A percentile compares a stretch with the other conserved stretches of the same genome.
phyloP scores from a whole-genome alignment of 2,329 filamentous ascomycete genomes.

The Beauveria varroae region DNA sequence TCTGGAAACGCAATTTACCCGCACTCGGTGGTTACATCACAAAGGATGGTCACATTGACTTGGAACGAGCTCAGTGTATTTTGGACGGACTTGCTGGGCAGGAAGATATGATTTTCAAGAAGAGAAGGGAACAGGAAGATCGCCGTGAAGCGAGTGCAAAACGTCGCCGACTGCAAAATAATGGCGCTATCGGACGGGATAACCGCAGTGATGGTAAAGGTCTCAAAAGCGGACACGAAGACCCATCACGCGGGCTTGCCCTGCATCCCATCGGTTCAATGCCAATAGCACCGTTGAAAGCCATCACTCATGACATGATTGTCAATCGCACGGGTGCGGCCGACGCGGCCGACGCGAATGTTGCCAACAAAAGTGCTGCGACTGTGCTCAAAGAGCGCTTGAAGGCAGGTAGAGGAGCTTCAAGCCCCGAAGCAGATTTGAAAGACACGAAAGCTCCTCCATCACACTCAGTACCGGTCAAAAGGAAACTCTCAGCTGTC shows the following conservation, averaged over 20 bases:
- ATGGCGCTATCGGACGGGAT: constrained; percentile 17
- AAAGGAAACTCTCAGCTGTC: constrained; percentile 69
- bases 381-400: constrained; percentile 78
- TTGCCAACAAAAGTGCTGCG: constrained; percentile 90
- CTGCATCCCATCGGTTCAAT: constrained; percentile 39
- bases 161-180: constrained; percentile 64
- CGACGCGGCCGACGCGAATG: constrained; percentile 61
- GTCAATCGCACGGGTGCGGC: constrained; percentile 62
- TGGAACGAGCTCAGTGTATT: constrained; percentile 80
- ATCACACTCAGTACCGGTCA: constrained; percentile 50
- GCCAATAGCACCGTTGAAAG: constrained; percentile 44
- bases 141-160: constrained; percentile 73
- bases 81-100: constrained; percentile 82
- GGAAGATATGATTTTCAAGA: constrained; percentile 87
- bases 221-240: constrained; percentile 24
- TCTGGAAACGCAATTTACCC: constrained; percentile 90
- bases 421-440: constrained; percentile 14
- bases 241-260: constrained; percentile 24
- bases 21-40: constrained; percentile 93
- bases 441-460: constrained; percentile 22
- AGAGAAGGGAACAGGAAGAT: constrained; percentile 79
- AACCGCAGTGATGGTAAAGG: constrained; percentile 15
- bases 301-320: constrained; percentile 80
- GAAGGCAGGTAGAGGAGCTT: constrained; percentile 34
- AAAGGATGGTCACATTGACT: constrained; percentile 86